Evolutionary conservation across 1,284 basidiomycete genomes (phyloP).

Genomic region (Cryptococcus maquisensis): DNA sequence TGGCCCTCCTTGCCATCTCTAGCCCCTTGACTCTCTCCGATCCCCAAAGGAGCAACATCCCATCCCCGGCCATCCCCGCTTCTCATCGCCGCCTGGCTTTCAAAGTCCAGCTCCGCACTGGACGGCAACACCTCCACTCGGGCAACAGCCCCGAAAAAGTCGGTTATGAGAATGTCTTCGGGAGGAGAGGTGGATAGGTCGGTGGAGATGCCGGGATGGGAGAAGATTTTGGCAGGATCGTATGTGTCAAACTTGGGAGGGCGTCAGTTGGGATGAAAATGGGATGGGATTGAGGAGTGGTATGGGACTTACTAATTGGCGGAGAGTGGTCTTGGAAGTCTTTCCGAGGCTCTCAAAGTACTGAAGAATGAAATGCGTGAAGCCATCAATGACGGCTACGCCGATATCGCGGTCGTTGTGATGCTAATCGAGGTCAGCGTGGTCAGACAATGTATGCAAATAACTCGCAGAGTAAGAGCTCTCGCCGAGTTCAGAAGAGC

Average conservation of each 20-base stretch:
- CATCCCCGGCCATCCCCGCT: not conserved
- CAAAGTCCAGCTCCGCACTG: conserved; percentile 3
- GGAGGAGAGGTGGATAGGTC: conserved; percentile 68
- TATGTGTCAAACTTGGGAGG: conserved; percentile 70
- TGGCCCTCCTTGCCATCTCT: no score
- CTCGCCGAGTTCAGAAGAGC: conserved; percentile 79
- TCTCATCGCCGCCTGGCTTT: not conserved
- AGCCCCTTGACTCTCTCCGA: not conserved
- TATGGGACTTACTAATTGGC: conserved; percentile 66
- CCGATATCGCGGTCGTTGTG: conserved; percentile 91
- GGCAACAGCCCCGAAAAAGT: conserved; percentile 92
- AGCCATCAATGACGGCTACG: conserved; percentile 91
- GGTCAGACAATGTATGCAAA: not conserved
- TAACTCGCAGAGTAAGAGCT: conserved; percentile 84
- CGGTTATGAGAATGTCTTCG: conserved; percentile 72
- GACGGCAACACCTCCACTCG: conserved; percentile 61
- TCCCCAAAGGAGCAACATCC: not conserved
- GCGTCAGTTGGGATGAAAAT: not conserved
- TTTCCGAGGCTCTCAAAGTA: conserved; percentile 92
- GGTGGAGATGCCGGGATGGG: conserved; percentile 78
- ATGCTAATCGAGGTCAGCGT: conserved; percentile 55
- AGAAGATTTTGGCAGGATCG: conserved; percentile 69
- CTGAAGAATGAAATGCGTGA: conserved; percentile 85
- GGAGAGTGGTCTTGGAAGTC: conserved; percentile 72
- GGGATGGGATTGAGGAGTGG: not conserved